Conservation (phyloP, 805 yeast genomes). For the Ogataea paraovalis region DNA sequence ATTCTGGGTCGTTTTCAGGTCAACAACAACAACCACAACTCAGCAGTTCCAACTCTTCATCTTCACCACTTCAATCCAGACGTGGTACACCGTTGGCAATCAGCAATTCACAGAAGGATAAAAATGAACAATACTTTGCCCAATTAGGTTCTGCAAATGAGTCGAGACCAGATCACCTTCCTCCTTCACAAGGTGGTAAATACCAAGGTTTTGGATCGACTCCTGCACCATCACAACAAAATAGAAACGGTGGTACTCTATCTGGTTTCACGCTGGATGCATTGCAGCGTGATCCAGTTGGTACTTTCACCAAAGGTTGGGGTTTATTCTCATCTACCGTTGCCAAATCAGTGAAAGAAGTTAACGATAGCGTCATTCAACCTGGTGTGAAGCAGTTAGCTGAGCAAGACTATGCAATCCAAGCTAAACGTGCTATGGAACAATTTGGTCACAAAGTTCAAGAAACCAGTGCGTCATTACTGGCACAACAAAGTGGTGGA, state of each 20-base stretch:
- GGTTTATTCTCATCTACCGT: conserved; percentile 85
- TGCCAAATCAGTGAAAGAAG: conserved; percentile 77
- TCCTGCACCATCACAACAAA: conserved; percentile 40
- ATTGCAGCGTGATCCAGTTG: conserved; percentile 79
- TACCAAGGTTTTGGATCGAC: conserved; percentile 89
- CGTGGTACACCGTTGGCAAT: conserved; percentile 8
- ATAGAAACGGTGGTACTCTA: conserved; percentile 40
- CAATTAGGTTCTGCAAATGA: conserved; percentile 71
- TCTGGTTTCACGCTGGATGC: conserved; percentile 61
- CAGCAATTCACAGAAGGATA: conserved; percentile 38
- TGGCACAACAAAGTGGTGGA: conserved; percentile 39
- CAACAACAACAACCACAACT: background rate
- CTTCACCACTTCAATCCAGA: conserved; percentile 10
- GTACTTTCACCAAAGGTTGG: conserved; percentile 93
- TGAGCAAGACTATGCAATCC: conserved; percentile 72
- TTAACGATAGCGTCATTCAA: conserved; percentile 81
- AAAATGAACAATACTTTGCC: conserved; percentile 80
- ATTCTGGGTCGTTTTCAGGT: conserved; percentile 3
- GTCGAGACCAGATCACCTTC: conserved; percentile 68
- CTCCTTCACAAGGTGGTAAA: conserved; percentile 93
- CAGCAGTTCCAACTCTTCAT: background rate
- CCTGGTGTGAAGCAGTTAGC: conserved; percentile 84
- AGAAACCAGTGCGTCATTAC: conserved; percentile 77
- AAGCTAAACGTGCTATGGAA: conserved; percentile 89
- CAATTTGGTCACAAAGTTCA: conserved; percentile 95